Conservation (phyloP, 2,329 filamentous ascomycete species). For the Penicillium sp. region DNA sequence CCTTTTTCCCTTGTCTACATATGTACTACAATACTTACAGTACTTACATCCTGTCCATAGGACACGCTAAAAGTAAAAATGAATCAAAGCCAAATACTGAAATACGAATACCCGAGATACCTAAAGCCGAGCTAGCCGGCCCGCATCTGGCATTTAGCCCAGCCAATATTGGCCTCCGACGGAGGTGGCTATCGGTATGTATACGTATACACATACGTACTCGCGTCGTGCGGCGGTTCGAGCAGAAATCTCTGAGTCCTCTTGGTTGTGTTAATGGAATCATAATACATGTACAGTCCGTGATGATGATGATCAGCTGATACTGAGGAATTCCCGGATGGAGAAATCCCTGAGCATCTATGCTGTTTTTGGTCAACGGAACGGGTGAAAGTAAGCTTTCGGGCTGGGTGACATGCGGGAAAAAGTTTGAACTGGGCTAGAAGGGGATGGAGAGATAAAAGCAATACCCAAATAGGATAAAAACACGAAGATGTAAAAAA, state of each 20-base stretch:
- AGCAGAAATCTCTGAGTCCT: too few species aligned
- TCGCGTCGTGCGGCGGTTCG: too few species aligned
- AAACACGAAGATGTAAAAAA: too few species aligned
- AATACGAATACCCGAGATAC: conserved; percentile 18
- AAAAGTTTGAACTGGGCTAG: neutral
- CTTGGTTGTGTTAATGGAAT: too few species aligned
- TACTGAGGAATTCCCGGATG: too few species aligned
- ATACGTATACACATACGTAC: too few species aligned
- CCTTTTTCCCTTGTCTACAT: neutral
- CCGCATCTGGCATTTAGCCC: neutral
- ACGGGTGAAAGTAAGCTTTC: neutral
- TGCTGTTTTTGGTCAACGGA: neutral
- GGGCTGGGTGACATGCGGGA: neutral
- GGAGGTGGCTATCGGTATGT: too few species aligned
- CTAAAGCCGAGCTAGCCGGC: conserved; percentile 19
- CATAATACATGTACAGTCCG: too few species aligned
- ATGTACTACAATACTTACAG: neutral
- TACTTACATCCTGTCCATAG: neutral
- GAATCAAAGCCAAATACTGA: neutral
- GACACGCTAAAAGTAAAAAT: neutral
- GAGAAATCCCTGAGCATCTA: too few species aligned
- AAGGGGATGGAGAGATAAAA: too few species aligned
- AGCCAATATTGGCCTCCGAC: neutral
- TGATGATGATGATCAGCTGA: too few species aligned
- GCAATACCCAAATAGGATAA: too few species aligned